A percentile compares a stretch with the other conserved stretches of the same genome.
Conservation (phyloP, 352 stramenopile genomes). For the Phytophthora idaei region DNA sequence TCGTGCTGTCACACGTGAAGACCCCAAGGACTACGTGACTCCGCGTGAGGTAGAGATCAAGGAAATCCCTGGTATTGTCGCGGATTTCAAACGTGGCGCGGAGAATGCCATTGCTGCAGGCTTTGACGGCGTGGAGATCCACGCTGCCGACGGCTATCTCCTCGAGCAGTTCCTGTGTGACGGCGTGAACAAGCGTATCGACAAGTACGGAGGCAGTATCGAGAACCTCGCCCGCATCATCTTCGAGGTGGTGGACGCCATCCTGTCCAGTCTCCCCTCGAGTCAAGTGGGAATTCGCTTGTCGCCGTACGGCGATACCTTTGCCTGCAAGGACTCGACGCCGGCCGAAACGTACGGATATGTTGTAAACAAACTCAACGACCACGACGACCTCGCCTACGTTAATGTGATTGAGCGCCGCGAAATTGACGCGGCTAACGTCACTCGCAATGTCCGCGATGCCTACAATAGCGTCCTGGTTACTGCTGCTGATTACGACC, state of each 20-base stretch:
- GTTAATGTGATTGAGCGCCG: conserved; percentile 22
- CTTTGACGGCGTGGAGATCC: not conserved
- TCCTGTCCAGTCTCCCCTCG: conserved; percentile 2
- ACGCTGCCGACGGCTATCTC: not conserved
- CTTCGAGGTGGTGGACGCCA: conserved; percentile 8
- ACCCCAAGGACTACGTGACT: not conserved
- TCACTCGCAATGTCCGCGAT: not conserved
- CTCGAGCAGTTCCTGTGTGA: conserved; percentile 2
- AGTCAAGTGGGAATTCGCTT: conserved; percentile 10
- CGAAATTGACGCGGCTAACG: conserved; percentile 23
- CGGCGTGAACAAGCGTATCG: not conserved
- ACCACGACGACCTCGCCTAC: conserved; percentile 6
- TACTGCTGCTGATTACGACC: conserved; percentile 40
- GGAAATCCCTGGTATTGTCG: not conserved
- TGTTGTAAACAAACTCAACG: conserved; percentile 9
- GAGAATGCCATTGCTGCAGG: not conserved
- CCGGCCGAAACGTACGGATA: conserved; percentile 7
- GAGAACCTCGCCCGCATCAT: conserved; percentile 8
- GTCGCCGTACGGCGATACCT: conserved; percentile 6
- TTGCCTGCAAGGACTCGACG: conserved; percentile 13
- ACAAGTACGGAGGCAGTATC: not conserved
- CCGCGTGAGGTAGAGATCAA: not conserved
- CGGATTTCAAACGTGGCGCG: not conserved
- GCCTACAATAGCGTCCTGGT: conserved; percentile 39
- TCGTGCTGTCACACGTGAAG: not conserved